Evolutionary conservation across 2,329 filamentous ascomycete genomes (phyloP), one percentile per base, ranked within the genome.

Genomic region (Stachybotrys chlorohalonatus): DNA sequence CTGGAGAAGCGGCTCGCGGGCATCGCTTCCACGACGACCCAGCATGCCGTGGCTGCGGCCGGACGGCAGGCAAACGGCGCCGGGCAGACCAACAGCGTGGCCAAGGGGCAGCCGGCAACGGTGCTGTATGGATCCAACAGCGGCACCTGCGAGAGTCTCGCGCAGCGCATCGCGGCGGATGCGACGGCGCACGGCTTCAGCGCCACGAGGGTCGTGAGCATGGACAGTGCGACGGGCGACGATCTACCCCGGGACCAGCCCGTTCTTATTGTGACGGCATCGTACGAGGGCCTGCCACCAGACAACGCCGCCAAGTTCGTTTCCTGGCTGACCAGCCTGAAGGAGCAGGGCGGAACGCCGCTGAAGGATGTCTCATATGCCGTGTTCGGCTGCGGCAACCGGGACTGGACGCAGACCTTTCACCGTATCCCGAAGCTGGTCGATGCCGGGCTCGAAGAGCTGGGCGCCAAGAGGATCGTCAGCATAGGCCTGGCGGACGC

Each of bases 241-340:
- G 74, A 76, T 7, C 62, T 89, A 0, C 79, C 83, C 0, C 80
- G 71, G 52, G 72, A 77, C 16, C 73, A 78, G 13, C 84, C 85
- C 0, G 73, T 85, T 0, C 71, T 87, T 11, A 73, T 90, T 54
- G 77, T 90, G 57, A 82, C 82, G 0, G 78, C 86, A 0, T 84
- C 81, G 2, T 90, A 89, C 61, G 86, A 90, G 62, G 86, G 87
- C 1, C 75, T 86, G 53, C 84, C 86, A 0, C 81, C 85, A 0
- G 84, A 88, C 58, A 89, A 90, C 55, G 86, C 86, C 0, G 75
- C 71, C 0, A 75, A 81, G 50, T 90, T 89, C 61, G 78, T 83
- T 42, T 70, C 76, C 5, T 90, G 86, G 86, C 62, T 89, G 2
- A 72, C 81, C 60, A 71, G 63, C 11, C 66, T 79, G 11, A 42